Percentiles rank a stretch among this genome's conserved stretches.
phyloP scores from a whole-genome alignment of 768 basidiomycete species.

The Gyrodon lividus region DNA sequence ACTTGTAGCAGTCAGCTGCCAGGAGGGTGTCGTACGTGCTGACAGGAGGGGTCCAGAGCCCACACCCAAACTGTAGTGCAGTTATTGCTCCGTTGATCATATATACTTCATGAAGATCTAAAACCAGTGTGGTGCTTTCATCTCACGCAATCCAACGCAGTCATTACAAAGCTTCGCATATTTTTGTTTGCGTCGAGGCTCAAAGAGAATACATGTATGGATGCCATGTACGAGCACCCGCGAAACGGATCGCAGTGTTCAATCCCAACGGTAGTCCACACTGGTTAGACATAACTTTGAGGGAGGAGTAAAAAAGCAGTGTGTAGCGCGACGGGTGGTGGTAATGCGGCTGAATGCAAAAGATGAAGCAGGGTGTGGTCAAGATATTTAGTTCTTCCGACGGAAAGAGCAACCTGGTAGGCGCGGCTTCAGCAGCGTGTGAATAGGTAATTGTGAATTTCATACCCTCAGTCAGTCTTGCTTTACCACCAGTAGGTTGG shows the following conservation, averaged over 20 bases:
- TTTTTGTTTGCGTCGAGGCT: not conserved
- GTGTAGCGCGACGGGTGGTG: too few relatives aligned
- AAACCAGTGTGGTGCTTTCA: not conserved
- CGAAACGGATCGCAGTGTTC: conserved; percentile 9
- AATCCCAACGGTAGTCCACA: too few relatives aligned
- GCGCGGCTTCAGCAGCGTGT: conserved; percentile 10
- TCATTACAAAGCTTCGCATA: not conserved
- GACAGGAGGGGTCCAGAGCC: conserved; percentile 44
- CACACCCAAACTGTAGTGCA: conserved; percentile 35
- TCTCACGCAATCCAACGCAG: not conserved
- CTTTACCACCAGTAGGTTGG: conserved; percentile 98
- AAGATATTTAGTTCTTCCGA: conserved; percentile 73
- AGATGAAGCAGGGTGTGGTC: not conserved
- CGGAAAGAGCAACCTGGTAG: conserved; percentile 91
- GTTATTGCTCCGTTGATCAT: not conserved
- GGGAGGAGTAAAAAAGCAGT: too few relatives aligned
- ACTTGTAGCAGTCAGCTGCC: conserved; percentile 73
- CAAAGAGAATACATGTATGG: conserved; percentile 10
- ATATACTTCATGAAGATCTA: not conserved
- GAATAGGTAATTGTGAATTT: conserved; percentile 11
- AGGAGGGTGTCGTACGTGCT: conserved; percentile 77
- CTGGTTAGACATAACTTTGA: too few relatives aligned
- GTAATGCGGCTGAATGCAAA: too few relatives aligned
- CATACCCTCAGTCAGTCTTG: conserved; percentile 95
- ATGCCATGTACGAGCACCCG: conserved; percentile 4